Percentiles rank a stretch among this genome's conserved stretches.
Evolutionary conservation across 2,329 filamentous ascomycete species (phyloP).

Genomic region (Beauveria varroae): DNA sequence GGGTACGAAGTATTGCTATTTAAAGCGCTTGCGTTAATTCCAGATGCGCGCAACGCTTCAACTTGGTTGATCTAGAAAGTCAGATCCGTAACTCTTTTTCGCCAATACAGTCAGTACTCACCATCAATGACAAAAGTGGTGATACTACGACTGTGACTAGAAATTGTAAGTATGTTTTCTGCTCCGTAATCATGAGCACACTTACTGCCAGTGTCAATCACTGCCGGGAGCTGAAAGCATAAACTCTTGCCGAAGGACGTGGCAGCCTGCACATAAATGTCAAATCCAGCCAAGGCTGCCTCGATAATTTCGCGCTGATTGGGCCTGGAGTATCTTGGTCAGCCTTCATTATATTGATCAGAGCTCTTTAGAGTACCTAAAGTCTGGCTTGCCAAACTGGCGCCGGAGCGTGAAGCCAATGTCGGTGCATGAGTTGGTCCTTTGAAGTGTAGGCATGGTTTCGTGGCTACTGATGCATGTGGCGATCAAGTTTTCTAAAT

Average conservation of each 20-base stretch:
- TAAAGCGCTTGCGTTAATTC: constrained; percentile 74
- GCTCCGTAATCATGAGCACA: constrained; percentile 15
- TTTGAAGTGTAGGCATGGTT: constrained; percentile 34
- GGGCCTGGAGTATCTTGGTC: constrained; percentile 45
- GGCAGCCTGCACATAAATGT: constrained; percentile 90
- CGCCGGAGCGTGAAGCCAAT: constrained; percentile 67
- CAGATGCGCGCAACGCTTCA: constrained; percentile 63
- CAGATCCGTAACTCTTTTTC: not conserved
- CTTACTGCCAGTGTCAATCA: constrained; percentile 78
- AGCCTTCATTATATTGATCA: not conserved
- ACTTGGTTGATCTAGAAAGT: constrained; percentile 76
- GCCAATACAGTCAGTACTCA: constrained; percentile 26
- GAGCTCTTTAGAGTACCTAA: constrained; percentile 45
- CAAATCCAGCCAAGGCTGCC: constrained; percentile 71
- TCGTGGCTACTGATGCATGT: not conserved
- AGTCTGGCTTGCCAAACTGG: constrained; percentile 66
- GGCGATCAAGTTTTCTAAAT: not conserved
- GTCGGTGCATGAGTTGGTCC: constrained; percentile 48
- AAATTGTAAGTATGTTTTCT: not conserved
- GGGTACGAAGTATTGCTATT: constrained; percentile 69
- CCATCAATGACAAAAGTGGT: constrained; percentile 83
- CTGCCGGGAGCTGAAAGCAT: constrained; percentile 85
- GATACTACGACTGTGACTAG: constrained; percentile 85
- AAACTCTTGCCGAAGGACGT: constrained; percentile 89
- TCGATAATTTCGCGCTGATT: constrained; percentile 82